Conservation (phyloP, 2,329 filamentous ascomycete species). For the Escovopsis sp. region DNA sequence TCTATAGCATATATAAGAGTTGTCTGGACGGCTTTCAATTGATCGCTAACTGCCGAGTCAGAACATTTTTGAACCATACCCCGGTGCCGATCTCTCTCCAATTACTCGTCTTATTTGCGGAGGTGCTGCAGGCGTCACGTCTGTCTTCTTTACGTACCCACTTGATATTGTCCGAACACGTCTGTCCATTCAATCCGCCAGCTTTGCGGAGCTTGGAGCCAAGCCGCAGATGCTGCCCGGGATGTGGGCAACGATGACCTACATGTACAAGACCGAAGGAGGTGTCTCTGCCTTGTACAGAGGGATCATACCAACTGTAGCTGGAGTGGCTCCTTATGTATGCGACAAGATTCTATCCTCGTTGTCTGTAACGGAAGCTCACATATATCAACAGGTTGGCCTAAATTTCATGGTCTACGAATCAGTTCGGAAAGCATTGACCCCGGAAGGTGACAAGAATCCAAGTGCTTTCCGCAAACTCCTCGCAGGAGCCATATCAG, state of each 20-base stretch:
- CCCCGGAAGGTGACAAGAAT: conserved; percentile 74
- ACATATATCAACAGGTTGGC: conserved; percentile 51
- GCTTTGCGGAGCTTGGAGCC: conserved; percentile 62
- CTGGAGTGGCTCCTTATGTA: conserved; percentile 90
- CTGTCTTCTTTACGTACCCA: conserved; percentile 87
- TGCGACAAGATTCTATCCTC: conserved; percentile 9
- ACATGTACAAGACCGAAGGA: conserved; percentile 87
- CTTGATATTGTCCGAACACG: conserved; percentile 95
- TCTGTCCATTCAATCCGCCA: conserved; percentile 94
- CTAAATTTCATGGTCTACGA: conserved; percentile 99
- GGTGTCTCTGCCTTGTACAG: conserved; percentile 78
- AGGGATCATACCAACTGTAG: conserved; percentile 84
- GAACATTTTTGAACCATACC: conserved; percentile 63
- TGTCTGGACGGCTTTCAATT: background rate
- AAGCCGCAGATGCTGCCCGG: conserved; percentile 61
- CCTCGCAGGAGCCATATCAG: conserved; percentile 82
- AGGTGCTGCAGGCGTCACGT: conserved; percentile 85
- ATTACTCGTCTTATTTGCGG: conserved; percentile 73
- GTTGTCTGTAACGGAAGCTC: background rate
- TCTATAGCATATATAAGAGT: background rate
- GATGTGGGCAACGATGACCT: conserved; percentile 72
- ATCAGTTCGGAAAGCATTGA: conserved; percentile 68
- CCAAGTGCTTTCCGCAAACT: conserved; percentile 70
- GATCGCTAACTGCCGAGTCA: conserved; percentile 9
- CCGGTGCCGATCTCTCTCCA: conserved; percentile 60